These are phyloP conservation scores for Aristolochia fimbriata DNA, from an alignment of 164 flowering plant genomes.

Conservation along the genomic window DNA sequence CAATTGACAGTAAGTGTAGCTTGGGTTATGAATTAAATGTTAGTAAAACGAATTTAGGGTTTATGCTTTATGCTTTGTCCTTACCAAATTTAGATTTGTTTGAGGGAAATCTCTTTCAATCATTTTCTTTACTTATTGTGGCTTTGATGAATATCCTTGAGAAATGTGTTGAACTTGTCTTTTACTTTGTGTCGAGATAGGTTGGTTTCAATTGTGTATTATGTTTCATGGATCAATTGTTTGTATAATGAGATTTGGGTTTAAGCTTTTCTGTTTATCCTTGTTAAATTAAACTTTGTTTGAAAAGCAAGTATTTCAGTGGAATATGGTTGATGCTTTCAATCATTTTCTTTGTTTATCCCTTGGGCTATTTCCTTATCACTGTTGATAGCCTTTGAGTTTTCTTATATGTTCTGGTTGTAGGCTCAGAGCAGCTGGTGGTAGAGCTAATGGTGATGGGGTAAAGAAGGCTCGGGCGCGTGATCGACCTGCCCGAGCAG, in stretches of 20 bases:
- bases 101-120: too few species aligned
- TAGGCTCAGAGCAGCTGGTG: conserved; percentile 68
- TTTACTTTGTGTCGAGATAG: too few species aligned
- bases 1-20: too few species aligned
- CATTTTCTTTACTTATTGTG: too few species aligned
- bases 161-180: too few species aligned
- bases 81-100: too few species aligned
- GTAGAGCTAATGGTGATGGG: conserved; percentile 54
- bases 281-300: background rate
- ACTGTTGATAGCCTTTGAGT: background rate
- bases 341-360: background rate
- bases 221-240: background rate
- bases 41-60: too few species aligned
- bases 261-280: background rate
- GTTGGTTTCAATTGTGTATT: too few species aligned
- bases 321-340: background rate
- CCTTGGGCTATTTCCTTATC: background rate
- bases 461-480: conserved; percentile 57
- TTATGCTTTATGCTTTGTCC: too few species aligned
- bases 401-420: background rate
- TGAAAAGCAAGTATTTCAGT: background rate
- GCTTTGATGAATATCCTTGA: too few species aligned
- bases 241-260: background rate
- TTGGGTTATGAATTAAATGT: too few species aligned
- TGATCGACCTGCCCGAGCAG: conserved; percentile 51